Evolutionary conservation across 805 yeast species (phyloP), one percentile per base, ranked within the genome.

Genomic region (Hanseniaspora valbyensis): DNA sequence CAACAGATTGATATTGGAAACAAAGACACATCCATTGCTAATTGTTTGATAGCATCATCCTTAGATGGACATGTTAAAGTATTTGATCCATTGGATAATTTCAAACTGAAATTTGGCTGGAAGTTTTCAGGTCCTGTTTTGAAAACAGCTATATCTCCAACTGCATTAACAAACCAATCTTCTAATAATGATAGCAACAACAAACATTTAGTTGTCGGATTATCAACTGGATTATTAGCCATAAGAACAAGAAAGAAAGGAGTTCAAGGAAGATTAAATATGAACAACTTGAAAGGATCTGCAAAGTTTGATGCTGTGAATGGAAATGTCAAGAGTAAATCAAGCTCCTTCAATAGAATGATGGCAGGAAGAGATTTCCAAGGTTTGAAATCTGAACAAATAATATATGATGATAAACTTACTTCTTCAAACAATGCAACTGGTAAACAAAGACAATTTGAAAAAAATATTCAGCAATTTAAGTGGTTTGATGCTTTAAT

Each of bases 31-130:
- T 66, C 67, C 44, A 64, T 63, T 58, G 54, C 58, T 40, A 61
- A 62, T 7, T 80, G 83, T 48, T 69, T 92, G 41, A 69, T 92
- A 28, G 96, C 95, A 2, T 96, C 97, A 16, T 88, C 96, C 0
- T 71, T 92, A 52, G 98, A 92, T 67, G 98, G 98, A 19, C 98
- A 92, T 66, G 95, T 92, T 53, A 92, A 92, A 66, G 89, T 89
- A 41, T 86, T 90, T 63, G 96, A 89, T 65, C 77, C 85, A 34
- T 67, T 75, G 25, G 75, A 81, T 21, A 75, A 77, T 58, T 89
- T 90, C 86, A 83, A 82, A 54, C 95, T 90, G 54, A 85, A 83
- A 63, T 90, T 88, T 63, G 96, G 96, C 44, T 90, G 97, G 96
- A 90, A 89, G 66, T 90, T 84, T 61, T 95, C 96, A 32, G 87